These are phyloP conservation scores for Cercospora sp. DNA, from an alignment of 2,329 filamentous ascomycete genomes.

Conservation along the genomic window DNA sequence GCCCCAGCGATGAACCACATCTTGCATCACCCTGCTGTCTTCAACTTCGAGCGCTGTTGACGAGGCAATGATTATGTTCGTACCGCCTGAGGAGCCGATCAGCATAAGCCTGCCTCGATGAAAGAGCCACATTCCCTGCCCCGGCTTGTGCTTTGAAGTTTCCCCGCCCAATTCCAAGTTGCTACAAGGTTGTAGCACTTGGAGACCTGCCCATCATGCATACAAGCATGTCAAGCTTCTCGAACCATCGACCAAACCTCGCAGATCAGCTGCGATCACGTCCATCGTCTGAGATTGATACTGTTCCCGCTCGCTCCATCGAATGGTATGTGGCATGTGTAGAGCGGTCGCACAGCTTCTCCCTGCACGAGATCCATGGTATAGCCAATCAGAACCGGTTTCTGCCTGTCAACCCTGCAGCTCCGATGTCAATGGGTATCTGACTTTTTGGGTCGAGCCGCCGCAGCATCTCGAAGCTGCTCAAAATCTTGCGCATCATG, in stretches of 20 bases:
- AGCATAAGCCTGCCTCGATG: not conserved
- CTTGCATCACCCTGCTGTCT: not conserved
- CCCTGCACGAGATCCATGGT: not conserved
- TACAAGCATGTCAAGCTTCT: constrained; percentile 8
- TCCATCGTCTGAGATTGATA: not conserved
- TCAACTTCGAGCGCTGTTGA: not conserved
- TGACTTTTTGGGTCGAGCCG: not conserved
- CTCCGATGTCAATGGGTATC: constrained; percentile 3
- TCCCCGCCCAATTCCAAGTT: not conserved
- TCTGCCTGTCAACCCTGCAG: not conserved
- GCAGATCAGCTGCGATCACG: not conserved
- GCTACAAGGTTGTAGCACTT: not conserved
- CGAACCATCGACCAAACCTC: not conserved
- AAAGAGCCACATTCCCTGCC: not conserved
- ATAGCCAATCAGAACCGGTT: not conserved
- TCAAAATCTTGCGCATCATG: not conserved
- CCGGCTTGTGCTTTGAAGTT: not conserved
- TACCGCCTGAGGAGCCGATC: not conserved
- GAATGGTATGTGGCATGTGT: not conserved
- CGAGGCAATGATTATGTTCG: not conserved
- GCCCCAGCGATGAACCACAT: not conserved
- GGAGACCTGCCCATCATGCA: not conserved
- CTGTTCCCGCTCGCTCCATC: not conserved
- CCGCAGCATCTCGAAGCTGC: not conserved
- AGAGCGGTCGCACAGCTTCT: not conserved